Evolutionary conservation across 2,329 filamentous ascomycete genomes (phyloP).

Genomic region (Penicillium sp.): DNA sequence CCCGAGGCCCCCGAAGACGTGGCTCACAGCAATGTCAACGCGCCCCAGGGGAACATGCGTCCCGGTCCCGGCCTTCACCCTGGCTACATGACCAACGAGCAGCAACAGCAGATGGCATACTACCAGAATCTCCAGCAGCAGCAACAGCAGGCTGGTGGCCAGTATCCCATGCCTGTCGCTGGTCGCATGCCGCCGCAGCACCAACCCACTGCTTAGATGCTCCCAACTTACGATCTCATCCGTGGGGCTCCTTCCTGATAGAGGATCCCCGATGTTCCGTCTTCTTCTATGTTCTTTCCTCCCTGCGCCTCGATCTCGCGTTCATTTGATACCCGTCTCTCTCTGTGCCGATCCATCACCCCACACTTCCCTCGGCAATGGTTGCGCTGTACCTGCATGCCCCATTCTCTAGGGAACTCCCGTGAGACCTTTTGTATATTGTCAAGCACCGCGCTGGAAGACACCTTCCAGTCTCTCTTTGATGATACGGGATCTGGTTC

Average conservation of each 20-base stretch:
- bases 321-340: constrained; percentile 39
- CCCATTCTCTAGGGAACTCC: constrained; percentile 8
- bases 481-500: constrained; percentile 14
- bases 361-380: constrained; percentile 10
- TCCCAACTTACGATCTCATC: constrained; percentile 16
- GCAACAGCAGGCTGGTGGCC: constrained; percentile 62
- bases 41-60: constrained; percentile 63
- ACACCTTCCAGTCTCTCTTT: constrained; percentile 10
- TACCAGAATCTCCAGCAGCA: constrained; percentile 75
- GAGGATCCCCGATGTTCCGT: constrained; percentile 26
- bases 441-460: constrained; percentile 20
- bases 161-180: constrained; percentile 74
- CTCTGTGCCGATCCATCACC: constrained; percentile 28
- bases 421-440: constrained; percentile 23
- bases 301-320: constrained; percentile 27
- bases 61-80: constrained; percentile 64
- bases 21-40: constrained; percentile 68
- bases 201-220: constrained; percentile 66
- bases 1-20: constrained; percentile 92
- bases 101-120: constrained; percentile 75
- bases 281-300: constrained; percentile 26
- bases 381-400: constrained; percentile 4
- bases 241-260: constrained; percentile 13
- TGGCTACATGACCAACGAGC: constrained; percentile 64
- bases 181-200: constrained; percentile 77